Evolutionary conservation across 352 stramenopile genomes (phyloP), one percentile per base, ranked within the genome.

Genomic region (Plasmopara muralis): DNA sequence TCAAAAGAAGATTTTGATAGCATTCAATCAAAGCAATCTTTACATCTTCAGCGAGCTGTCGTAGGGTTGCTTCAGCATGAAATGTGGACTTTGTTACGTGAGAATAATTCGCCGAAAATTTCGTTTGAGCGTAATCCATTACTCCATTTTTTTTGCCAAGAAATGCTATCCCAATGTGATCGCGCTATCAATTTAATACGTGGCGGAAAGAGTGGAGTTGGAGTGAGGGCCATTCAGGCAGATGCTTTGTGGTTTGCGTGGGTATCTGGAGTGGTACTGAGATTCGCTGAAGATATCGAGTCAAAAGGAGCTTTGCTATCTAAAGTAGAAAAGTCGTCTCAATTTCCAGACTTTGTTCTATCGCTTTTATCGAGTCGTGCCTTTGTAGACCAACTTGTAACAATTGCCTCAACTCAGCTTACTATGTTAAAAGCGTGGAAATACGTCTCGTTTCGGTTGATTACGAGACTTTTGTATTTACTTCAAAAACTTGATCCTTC

Each of bases 241-340:
- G 44, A 50, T 20, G 63, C 49, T 2, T 35, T 43, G 0, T 82
- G 66, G 66, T 57, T 65, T 30, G 48, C 57, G 16, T 82, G 71
- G 72, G 35, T 77, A 9, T 50, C 41, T 0, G 51, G 45, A 9
- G 5, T 79, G 4, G 47, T 77, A 6, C 12, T 66, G 7, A 18
- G 12, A 20, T 53, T 66, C 25, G 20, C 41, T 0, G 57, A 69
- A 18, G 15, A 31, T 39, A 31, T 49, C 49, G 9, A 48, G 33
- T 40, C n/a, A 9, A 25, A 18, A n/a, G 6, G 1, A 12, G 5
- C 28, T 15, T 29, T 14, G 5, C 13, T 13, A 16, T 43, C 35
- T 8, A 16, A 34, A 45, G 35, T 9, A 13, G 49, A 43, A 15
- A 8, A 25, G 16, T 20, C 9, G 33, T 18, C 10, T 43, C 7